Evolutionary conservation across 257 asterid species (phyloP), one percentile per base, ranked within the genome.

Genomic region (Solanum stenotomum): DNA sequence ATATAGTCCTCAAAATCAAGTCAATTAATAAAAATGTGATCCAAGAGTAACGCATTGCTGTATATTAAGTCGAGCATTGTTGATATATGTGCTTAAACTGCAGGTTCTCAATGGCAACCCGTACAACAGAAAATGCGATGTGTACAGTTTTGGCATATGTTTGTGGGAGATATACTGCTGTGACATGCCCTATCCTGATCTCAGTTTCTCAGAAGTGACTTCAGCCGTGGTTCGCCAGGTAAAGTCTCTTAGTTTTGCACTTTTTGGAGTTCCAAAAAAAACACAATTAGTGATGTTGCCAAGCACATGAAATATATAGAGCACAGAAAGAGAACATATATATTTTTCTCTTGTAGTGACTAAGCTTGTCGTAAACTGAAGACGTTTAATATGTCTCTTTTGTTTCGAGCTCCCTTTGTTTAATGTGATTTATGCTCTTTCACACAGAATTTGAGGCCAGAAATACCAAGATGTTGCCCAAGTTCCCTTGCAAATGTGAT

Each of bases 151-250:
- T 74, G 98, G 98, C 89, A 95, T 95, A 87, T 95, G 98, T 75
- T 89, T 95, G 44, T 95, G 98, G 98, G 98, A 95, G 90, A 95
- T 94, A 89, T 95, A 95, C 87, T 95, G 98, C 68, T 95, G 98
- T 33, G 98, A 94, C 94, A 95, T 95, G 98, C 98, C 98, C 0
- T 95, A 95, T 86, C 98, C 98, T 4, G 98, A 94, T 87, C 98
- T 95, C 72, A 95, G 98, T 90, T 95, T 95, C 93, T 95, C 98
- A 3, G 98, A 95, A 91, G 96, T 95, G 85, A 95, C 98, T 72
- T 94, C 98, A 70, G 98, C 98, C 3, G 98, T 95, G 8, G 98
- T 95, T 76, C 98, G 96, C 59, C 98, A 95, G 98, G 98, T 94
- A 89, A 87, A 22, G 5, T 35, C 70, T 84, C 27, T 25, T 49